Evolutionary conservation across 2,329 filamentous ascomycete species (phyloP), one percentile per base, ranked within the genome.

Genomic region (Lasiodiplodia sp.): DNA sequence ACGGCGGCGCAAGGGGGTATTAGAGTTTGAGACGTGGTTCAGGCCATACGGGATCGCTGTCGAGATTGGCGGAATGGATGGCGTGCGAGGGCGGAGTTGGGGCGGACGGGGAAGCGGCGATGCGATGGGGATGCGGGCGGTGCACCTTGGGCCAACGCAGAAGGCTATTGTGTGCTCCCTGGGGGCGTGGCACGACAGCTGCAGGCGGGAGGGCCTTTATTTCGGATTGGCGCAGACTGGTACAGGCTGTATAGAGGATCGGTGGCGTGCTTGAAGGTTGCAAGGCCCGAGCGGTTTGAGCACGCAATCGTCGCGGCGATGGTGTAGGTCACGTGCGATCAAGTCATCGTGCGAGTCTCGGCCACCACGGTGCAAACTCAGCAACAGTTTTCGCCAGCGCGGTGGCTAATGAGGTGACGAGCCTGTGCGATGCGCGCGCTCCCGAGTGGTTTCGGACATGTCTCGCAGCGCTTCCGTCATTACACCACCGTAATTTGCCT

Each of bases 1-100:
- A 37, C 44, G 66, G 44, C 47, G 40, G 47, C 49, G 57, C 56
- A 62, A 51, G 57, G 66, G 34, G 56, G 31, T 52, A 60, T 57
- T 44, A 62, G 66, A 62, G 53, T 60, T 68, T 68, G 55, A 51
- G 56, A 44, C 66, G 66, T 52, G 57, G 66, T 63, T 67, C 44
- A 68, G 57, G 65, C 65, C 65, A 67, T 67, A 53, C 53, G 53
- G 52, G 28, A 18, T 25, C 6, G 49, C 23, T 68, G 66, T 68
- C 66, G 66, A 68, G 57, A 68, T 68, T 60, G 56, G 56, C 18
- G 23, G 56, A 55, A 8, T 12, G n/a, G 28, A 68, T 68, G 56
- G 66, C 66, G 66, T 68, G 66, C 66, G 66, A 66, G 52, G 8
- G 64, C 52, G 38, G 52, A 56, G 28, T 28, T n/a, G 44, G 34